A percentile compares a stretch with the other conserved stretches of the same genome.
These are phyloP conservation scores for Nemania sp. DNA, from an alignment of 2,329 filamentous ascomycete genomes.

Conservation along the genomic window DNA sequence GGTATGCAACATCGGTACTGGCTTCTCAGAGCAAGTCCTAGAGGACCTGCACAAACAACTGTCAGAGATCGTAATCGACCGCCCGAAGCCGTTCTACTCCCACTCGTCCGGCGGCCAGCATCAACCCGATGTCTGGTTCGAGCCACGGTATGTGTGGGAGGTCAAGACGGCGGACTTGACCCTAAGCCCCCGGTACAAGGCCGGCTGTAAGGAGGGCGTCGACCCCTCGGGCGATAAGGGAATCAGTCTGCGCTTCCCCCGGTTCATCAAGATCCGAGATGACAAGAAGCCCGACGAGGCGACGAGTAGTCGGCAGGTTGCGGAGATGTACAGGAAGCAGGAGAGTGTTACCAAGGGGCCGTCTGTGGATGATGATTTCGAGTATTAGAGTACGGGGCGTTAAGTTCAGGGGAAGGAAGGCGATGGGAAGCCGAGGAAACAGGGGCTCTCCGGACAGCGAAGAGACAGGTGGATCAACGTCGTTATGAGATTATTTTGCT, in stretches of 20 bases:
- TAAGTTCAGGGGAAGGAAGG: not conserved
- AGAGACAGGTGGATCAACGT: constrained; percentile 2
- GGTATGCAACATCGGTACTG: constrained; percentile 98
- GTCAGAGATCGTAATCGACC: constrained; percentile 82
- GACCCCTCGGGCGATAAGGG: constrained; percentile 78
- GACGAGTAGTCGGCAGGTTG: constrained; percentile 84
- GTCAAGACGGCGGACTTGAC: constrained; percentile 97
- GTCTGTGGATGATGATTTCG: constrained; percentile 94
- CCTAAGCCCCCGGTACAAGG: constrained; percentile 90
- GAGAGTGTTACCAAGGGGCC: constrained; percentile 89
- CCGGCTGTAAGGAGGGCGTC: constrained; percentile 85
- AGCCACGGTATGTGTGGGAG: constrained; percentile 95
- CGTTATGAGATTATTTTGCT: not conserved
- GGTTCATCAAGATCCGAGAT: constrained; percentile 91
- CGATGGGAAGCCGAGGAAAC: not conserved
- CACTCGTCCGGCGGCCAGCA: constrained; percentile 88
- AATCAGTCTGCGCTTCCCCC: constrained; percentile 88
- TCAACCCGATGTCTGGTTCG: constrained; percentile 98
- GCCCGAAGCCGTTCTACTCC: constrained; percentile 92
- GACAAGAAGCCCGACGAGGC: constrained; percentile 97
- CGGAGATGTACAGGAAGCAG: constrained; percentile 97
- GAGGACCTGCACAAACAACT: constrained; percentile 85
- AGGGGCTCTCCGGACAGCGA: not conserved
- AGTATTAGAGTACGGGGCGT: constrained; percentile 73
- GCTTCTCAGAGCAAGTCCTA: constrained; percentile 95